Conservation (phyloP, 75 land plant species). For the Selaginella moellendorffii region DNA sequence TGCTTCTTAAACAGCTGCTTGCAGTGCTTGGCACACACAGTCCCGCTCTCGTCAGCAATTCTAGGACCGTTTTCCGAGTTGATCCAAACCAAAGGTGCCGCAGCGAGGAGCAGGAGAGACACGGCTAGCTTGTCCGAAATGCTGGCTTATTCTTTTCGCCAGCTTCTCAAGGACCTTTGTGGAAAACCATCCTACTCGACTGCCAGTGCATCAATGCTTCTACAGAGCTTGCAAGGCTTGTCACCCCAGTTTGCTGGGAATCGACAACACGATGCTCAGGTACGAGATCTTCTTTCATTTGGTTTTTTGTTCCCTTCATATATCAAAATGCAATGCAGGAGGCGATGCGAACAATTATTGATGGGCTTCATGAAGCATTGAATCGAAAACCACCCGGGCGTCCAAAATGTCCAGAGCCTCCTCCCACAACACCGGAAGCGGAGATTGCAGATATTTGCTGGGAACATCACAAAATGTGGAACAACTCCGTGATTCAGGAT, state of each 20-base stretch:
- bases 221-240: slow-evolving; percentile 18
- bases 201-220: slow-evolving; percentile 14
- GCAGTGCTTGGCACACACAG: slow-evolving; percentile 25
- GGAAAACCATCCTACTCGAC: slow-evolving; percentile 9
- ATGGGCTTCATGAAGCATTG: slow-evolving; percentile 24
- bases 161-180: slow-evolving; percentile 16
- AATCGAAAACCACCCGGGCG: slow-evolving; percentile 10
- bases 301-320: background rate
- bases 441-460: slow-evolving; percentile 21
- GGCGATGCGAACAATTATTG: slow-evolving; percentile 22
- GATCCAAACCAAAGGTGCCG: background rate
- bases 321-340: slow-evolving; percentile 14
- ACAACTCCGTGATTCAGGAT: slow-evolving; percentile 26
- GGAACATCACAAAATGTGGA: slow-evolving; percentile 19
- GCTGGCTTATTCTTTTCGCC: slow-evolving; percentile 14
- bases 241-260: slow-evolving; percentile 22
- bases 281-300: background rate
- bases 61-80: slow-evolving; percentile 12
- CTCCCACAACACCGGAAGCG: slow-evolving; percentile 11
- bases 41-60: slow-evolving; percentile 18
- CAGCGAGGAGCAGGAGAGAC: background rate
- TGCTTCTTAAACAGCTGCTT: slow-evolving; percentile 26
- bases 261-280: slow-evolving; percentile 29
- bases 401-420: background rate
- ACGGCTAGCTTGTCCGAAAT: slow-evolving; percentile 8